Evolutionary conservation across 1,139 yeast species (phyloP).

Genomic region (Lodderomyces elongisporus): DNA sequence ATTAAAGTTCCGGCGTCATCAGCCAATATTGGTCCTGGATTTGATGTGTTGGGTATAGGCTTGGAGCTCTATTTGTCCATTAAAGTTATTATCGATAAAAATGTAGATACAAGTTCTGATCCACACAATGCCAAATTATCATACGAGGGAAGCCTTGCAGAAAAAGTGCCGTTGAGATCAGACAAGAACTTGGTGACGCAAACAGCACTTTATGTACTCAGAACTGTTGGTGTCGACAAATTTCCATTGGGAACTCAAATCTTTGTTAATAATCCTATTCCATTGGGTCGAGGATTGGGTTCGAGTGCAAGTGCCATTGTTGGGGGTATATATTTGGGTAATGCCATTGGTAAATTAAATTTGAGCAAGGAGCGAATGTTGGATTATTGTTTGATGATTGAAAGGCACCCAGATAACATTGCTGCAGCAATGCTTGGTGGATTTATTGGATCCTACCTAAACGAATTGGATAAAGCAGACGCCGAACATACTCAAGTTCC

Average conservation of each 20-base stretch:
- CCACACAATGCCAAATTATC: constrained; percentile 64
- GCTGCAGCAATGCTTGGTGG: constrained; percentile 99
- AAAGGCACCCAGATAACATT: constrained; percentile 96
- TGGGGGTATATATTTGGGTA: constrained; percentile 92
- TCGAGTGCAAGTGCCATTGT: constrained; percentile 99
- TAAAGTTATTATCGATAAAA: constrained; percentile 57
- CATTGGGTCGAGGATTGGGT: constrained; percentile 94
- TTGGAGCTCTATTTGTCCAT: constrained; percentile 68
- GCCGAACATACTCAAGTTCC: constrained; percentile 75
- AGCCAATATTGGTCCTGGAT: constrained; percentile 98
- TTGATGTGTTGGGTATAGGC: constrained; percentile 92
- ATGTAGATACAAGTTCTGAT: constrained; percentile 47
- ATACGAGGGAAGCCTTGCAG: constrained; percentile 76
- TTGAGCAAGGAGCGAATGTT: constrained; percentile 76
- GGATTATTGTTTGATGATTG: constrained; percentile 94
- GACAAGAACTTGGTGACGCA: constrained; percentile 83
- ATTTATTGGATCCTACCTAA: constrained; percentile 88
- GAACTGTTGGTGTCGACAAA: constrained; percentile 67
- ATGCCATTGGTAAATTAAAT: constrained; percentile 70
- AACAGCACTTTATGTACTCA: constrained; percentile 84
- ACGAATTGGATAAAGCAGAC: constrained; percentile 71
- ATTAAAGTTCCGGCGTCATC: constrained; percentile 95
- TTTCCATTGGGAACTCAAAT: constrained; percentile 86
- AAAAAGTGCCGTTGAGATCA: constrained; percentile 68
- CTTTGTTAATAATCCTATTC: constrained; percentile 83